Evolutionary conservation across 2,329 filamentous ascomycete species (phyloP), one percentile per base, ranked within the genome.

Genomic region (Rhynchosporium secalis): DNA sequence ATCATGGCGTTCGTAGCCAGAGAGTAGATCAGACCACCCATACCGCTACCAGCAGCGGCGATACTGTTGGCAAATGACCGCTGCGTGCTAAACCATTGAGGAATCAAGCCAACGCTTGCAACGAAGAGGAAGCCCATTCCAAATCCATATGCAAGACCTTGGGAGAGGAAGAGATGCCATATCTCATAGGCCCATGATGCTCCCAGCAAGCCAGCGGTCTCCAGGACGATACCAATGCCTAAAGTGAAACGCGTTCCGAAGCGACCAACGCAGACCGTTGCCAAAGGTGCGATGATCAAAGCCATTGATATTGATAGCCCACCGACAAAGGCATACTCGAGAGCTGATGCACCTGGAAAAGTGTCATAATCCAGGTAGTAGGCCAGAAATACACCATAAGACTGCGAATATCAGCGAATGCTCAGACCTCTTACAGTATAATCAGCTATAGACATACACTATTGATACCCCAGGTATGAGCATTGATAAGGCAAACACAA

Each of bases 291-390:
- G 33, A 90, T 76, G 7, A 91, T 73, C 63, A 93, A 79, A 1
- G 88, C 88, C 75, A 77, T 80, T 1, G 85, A 86, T 48, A 90
- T 84, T 36, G 85, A 88, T 0, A 91, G 77, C 0, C 86, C 87
- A 33, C 90, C 90, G n/a, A 94, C 81, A 72, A 94, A 92, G 46
- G 90, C 90, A 74, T 88, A 93, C 5, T 86, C 81, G 1, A 93
- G 80, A 2, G 83, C 76, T 0, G 83, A 85, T 2, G 88, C 83
- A 13, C 83, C 84, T 0, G 85, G 81, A 66, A 89, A 92, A 28
- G 81, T 79, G 58, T 86, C 78, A 55, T 82, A 82, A 20, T 80
- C 78, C 61, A 94, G 82, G 77, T 94, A 95, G 70, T 92, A 83
- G 15, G 91, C 87, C 13, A 94, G 84, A 66, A 89, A 91, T 62